Base-by-base conservation (phyloP, 1,139 yeast species). In the Blastobotrys buckinghamii region DNA sequence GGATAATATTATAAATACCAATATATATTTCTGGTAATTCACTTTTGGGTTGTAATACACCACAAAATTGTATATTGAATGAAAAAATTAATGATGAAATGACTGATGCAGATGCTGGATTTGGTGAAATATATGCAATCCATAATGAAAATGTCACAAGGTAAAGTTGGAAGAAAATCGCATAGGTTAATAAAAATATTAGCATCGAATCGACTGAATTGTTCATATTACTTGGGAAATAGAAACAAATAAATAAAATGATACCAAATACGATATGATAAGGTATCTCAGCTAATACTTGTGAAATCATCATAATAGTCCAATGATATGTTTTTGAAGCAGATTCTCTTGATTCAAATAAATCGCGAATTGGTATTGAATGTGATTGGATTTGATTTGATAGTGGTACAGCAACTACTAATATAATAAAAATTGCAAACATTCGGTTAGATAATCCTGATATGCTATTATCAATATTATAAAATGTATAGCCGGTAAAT, bases 1-100 rank as follows among this genome's bases (percentile, higher is more conserved):
- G 89, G 7, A 84, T 78, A 1, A 75, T 74, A 60, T 79, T 77
- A 67, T 80, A 77, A 84, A 83, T 80, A 69, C 83, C 85, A 50
- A 56, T 70, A 70, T 69, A 82, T 68, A 83, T 81, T 1, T 80
- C 79, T n/a, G 84, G 85, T 76, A 81, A 75, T 50, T 76, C 68
- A 2, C 59, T 50, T 19, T 66, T 68, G 15, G 84, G 83, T 60
- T 80, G 85, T 47, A 79, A 76, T 51, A 81, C 82, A 63, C 87
- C 87, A 59, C 82, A 75, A 68, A 80, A 80, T 2, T 54, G 45
- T 49, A 81, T 70, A 66, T 79, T 67, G 53, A 81, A 76, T 6
- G 82, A 69, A 54, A 78, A 70, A 53, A 73, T 69, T 17, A 79
- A 69, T 51, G 80, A 77, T 48, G 75, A 71, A 42, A 81, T 66